phyloP scores from a whole-genome alignment of 352 stramenopile species.

The Pythium brassicae region DNA sequence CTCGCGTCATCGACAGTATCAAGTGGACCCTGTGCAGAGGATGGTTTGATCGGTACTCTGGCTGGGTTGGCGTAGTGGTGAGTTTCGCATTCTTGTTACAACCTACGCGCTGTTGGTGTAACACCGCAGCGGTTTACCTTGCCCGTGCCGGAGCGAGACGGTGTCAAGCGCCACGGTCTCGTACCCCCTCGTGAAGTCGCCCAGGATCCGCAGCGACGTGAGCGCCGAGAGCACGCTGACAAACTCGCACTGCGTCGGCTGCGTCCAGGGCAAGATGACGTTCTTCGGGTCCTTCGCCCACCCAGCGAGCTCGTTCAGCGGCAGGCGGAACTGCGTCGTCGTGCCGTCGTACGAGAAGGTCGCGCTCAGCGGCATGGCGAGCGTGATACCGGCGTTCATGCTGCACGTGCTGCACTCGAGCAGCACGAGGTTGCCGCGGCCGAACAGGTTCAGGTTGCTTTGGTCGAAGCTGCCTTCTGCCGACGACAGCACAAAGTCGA shows the following conservation, averaged over 20 bases:
- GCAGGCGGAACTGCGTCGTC: conserved; percentile 77
- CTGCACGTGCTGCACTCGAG: conserved; percentile 85
- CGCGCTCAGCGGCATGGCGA: conserved; percentile 79
- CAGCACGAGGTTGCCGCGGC: conserved; percentile 66
- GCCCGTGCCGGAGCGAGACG: conserved; percentile 62
- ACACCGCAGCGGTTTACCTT: conserved; percentile 33
- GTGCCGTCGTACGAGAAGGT: conserved; percentile 80
- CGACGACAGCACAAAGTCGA: conserved; percentile 89
- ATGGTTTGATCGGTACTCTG: too few species aligned
- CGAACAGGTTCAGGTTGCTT: conserved; percentile 69
- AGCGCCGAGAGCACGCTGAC: conserved; percentile 85
- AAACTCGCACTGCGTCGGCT: conserved; percentile 82
- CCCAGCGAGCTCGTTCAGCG: conserved; percentile 73
- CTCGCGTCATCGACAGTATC: too few species aligned
- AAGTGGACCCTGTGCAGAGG: too few species aligned
- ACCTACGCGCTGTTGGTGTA: conserved; percentile 33
- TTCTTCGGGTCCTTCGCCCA: conserved; percentile 93
- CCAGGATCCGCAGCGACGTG: conserved; percentile 80
- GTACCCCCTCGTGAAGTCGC: conserved; percentile 89
- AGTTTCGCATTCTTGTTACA: too few species aligned
- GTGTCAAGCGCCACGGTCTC: conserved; percentile 89
- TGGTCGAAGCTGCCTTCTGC: conserved; percentile 85
- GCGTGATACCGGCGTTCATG: conserved; percentile 72
- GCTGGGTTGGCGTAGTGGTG: too few species aligned
- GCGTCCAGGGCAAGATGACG: conserved; percentile 64